Evolutionary conservation across 2,329 filamentous ascomycete genomes (phyloP), one percentile per base, ranked within the genome.

Genomic region (Alternaria brassicicola): DNA sequence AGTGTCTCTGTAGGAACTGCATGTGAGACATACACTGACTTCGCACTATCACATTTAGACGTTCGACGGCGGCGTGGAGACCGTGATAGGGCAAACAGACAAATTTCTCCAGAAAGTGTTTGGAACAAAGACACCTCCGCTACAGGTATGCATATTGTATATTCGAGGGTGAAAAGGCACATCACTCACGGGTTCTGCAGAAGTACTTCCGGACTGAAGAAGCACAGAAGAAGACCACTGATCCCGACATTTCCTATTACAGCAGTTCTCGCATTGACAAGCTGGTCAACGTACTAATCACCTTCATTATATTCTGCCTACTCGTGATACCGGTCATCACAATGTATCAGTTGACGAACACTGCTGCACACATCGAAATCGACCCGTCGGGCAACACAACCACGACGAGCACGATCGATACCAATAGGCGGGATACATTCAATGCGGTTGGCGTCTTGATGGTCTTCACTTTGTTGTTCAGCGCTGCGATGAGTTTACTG

Each of bases 231-330:
- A 80, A 80, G 53, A 79, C 78, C 0, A 57, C 56, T 1, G 71
- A 78, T 55, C 57, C 67, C 2, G 52, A 68, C 38, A 67, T 80
- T 45, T 70, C 73, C 36, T 75, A 76, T 49, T 80, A 78, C 66
- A 74, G 72, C 38, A 67, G 72, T 9, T 59, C 67, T 0, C 71
- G 78, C 17, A 73, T 81, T 25, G 77, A 80, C 54, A 72, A 66
- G 9, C 68, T 81, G 21, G 76, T 79, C 52, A 78, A 78, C 53
- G 60, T 78, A 13, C 70, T 81, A 56, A 79, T 81, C 61, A 80
- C 78, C 0, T 57, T 75, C n/a, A 67, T 80, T 17, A 79, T 81
- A 45, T 79, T 80, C 65, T 68, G 77, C 12, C 69, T 81, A 3
- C 70, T 80, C 1, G 71, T 80, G 1, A 63, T 79, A 8, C 79